A percentile compares a stretch with the other conserved stretches of the same genome.
These are phyloP conservation scores for Coemansia aciculifera DNA, from an alignment of 192 early-diverging fungal species.

Conservation along the genomic window DNA sequence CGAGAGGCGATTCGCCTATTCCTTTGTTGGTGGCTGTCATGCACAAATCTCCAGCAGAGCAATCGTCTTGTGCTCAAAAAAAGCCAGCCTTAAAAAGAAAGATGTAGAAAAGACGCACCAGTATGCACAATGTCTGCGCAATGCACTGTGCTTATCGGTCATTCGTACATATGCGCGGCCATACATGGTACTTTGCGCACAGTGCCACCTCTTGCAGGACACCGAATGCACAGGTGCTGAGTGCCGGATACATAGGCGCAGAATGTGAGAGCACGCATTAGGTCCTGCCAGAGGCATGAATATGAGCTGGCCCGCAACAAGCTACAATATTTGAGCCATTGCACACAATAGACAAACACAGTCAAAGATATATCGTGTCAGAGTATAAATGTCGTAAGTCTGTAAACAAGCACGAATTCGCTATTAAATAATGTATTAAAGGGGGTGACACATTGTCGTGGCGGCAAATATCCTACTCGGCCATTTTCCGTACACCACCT, in stretches of 20 bases:
- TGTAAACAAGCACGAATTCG: neutral
- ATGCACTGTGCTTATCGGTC: constrained; percentile 5
- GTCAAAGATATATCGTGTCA: neutral
- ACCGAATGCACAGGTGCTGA: neutral
- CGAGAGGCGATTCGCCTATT: too few species aligned
- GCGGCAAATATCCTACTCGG: constrained; percentile 8
- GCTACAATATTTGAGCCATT: neutral
- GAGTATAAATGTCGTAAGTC: neutral
- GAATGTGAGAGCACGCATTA: neutral
- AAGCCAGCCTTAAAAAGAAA: neutral
- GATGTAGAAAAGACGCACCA: neutral
- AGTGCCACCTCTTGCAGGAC: neutral
- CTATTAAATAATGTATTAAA: too few species aligned
- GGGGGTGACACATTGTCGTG: neutral
- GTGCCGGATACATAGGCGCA: neutral
- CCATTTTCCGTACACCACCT: constrained; percentile 4
- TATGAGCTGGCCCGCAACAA: neutral
- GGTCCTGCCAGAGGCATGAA: neutral
- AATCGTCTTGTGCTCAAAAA: neutral
- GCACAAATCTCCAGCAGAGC: constrained; percentile 6
- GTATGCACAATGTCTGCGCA: constrained; percentile 1
- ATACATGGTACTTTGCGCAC: neutral
- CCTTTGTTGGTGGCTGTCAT: neutral
- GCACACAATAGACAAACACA: too few species aligned
- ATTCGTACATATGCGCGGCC: constrained; percentile 5